Evolutionary conservation across 2,329 filamentous ascomycete genomes (phyloP).

Genomic region (Rutstroemia sp.): DNA sequence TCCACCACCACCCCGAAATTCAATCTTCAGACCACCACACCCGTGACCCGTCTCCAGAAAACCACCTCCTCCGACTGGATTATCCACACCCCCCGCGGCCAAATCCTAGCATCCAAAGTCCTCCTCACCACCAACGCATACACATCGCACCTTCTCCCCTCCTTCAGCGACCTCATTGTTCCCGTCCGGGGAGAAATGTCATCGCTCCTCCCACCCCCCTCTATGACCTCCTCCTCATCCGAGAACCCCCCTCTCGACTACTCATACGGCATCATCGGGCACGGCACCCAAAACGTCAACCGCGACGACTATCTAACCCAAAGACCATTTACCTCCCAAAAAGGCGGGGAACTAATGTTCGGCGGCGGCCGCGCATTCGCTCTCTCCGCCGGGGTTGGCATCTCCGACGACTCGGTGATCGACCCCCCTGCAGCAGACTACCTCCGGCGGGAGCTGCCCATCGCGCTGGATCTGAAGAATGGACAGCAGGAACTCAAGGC

Average conservation of each 20-base stretch:
- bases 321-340: slow-evolving; percentile 39
- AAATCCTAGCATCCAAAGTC: slow-evolving; percentile 53
- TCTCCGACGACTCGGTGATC: slow-evolving; percentile 51
- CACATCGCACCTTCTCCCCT: slow-evolving; percentile 66
- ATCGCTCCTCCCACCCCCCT: slow-evolving; percentile 50
- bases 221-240: slow-evolving; percentile 18
- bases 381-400: slow-evolving; percentile 43
- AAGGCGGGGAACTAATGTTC: slow-evolving; percentile 54
- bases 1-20: slow-evolving; percentile 35
- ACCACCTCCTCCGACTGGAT: slow-evolving; percentile 40
- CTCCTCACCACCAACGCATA: slow-evolving; percentile 81
- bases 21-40: slow-evolving; percentile 70
- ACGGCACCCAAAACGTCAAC: slow-evolving; percentile 34
- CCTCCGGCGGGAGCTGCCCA: slow-evolving; percentile 22
- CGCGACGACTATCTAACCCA: slow-evolving; percentile 70
- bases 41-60: slow-evolving; percentile 45
- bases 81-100: slow-evolving; percentile 62
- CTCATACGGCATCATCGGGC: slow-evolving; percentile 52
- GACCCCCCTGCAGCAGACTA: slow-evolving; percentile 37
- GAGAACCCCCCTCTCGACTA: slow-evolving; percentile 15
- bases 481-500: slow-evolving; percentile 38
- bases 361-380: slow-evolving; percentile 61
- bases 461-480: slow-evolving; percentile 25
- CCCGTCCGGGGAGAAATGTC: slow-evolving; percentile 71
- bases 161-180: slow-evolving; percentile 63